Evolutionary conservation across 1,284 basidiomycete species (phyloP).

Genomic region (Neonothopanus nambi): DNA sequence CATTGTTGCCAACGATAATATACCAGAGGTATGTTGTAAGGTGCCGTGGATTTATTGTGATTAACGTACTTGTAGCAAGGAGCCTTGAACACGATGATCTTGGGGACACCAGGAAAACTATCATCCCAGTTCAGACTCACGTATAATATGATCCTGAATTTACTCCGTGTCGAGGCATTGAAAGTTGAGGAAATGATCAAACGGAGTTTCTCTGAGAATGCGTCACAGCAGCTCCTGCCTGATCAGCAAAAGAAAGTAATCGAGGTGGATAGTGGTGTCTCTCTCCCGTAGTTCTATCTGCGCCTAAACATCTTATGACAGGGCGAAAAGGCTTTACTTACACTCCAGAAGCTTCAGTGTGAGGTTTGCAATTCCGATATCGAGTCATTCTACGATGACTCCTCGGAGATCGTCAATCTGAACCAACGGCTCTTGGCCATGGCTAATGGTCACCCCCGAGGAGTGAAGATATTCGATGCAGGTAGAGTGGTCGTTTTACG

Average conservation of each 20-base stretch:
- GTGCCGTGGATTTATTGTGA: conserved; percentile 2
- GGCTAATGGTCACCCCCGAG: conserved; percentile 64
- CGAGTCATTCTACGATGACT: conserved; percentile 77
- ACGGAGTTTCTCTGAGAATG: conserved; percentile 97
- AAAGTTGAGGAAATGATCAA: conserved; percentile 99
- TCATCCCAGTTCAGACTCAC: conserved; percentile 97
- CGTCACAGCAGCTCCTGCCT: conserved; percentile 89
- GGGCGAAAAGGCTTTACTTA: conserved; percentile 75
- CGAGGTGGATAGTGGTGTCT: conserved; percentile 59
- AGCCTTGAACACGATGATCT: conserved; percentile 86
- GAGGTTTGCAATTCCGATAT: conserved; percentile 72
- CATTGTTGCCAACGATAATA: conserved; percentile 81
- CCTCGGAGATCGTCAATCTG: conserved; percentile 60
- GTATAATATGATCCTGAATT: conserved; percentile 99
- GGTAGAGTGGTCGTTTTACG: conserved; percentile 86
- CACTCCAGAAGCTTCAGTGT: conserved; percentile 71
- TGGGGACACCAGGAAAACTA: conserved; percentile 90
- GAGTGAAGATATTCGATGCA: conserved; percentile 64
- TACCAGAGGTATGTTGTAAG: conserved; percentile 73
- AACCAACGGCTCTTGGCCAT: conserved; percentile 72
- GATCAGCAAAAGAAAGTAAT: conserved; percentile 89
- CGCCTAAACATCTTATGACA: conserved; percentile 31
- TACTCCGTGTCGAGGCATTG: conserved; percentile 94
- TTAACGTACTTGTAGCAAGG: conserved; percentile 51
- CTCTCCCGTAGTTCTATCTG: background rate